Evolutionary conservation across 2,329 filamentous ascomycete genomes (phyloP).

Genomic region (Fusarium sp.): DNA sequence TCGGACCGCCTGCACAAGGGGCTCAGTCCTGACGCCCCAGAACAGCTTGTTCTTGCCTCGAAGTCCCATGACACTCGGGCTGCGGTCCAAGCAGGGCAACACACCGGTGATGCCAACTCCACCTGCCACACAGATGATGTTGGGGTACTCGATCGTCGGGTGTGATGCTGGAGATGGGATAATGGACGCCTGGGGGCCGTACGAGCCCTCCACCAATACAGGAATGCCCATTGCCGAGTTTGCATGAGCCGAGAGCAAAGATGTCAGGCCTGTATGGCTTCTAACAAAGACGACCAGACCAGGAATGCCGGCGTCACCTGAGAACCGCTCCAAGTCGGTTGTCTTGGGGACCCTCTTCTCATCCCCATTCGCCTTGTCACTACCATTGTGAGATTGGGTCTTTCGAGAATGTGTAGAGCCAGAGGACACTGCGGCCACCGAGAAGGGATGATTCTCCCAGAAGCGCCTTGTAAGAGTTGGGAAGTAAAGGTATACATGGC

Average conservation of each 20-base stretch:
- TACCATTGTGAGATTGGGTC: background rate
- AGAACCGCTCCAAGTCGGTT: background rate
- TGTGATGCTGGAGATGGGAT: background rate
- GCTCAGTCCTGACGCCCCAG: background rate
- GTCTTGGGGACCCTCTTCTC: background rate
- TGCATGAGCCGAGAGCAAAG: background rate
- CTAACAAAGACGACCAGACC: background rate
- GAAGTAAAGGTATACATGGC: slow-evolving; percentile 45
- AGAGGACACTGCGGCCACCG: slow-evolving; percentile 14
- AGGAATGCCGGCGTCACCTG: background rate
- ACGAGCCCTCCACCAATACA: background rate
- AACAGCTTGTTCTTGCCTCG: background rate
- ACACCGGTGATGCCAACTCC: background rate
- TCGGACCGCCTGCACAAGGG: background rate
- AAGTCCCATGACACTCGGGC: background rate
- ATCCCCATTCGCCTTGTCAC: background rate
- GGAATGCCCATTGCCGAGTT: background rate
- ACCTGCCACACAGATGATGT: background rate
- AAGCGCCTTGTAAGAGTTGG: slow-evolving; percentile 39
- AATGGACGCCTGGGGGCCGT: background rate
- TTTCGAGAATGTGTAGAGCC: background rate
- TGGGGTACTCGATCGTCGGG: background rate
- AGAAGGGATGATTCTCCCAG: slow-evolving; percentile 49
- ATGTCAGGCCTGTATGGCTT: background rate
- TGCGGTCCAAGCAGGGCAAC: background rate